Evolutionary conservation across 2,329 filamentous ascomycete species (phyloP).

Genomic region (Epichloe aotearoae): DNA sequence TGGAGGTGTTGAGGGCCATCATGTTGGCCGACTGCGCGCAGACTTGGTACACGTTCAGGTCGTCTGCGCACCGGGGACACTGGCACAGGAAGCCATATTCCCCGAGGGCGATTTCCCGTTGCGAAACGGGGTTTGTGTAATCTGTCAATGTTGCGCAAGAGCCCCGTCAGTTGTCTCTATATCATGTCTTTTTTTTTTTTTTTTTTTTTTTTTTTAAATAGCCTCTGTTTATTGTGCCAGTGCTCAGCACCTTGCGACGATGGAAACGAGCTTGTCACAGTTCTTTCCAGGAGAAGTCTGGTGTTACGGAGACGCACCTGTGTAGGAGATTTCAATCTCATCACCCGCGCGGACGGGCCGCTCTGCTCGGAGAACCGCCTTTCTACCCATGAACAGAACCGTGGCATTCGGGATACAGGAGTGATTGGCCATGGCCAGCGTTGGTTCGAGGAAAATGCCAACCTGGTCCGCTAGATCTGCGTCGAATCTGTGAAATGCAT

Average conservation of each 20-base stretch:
- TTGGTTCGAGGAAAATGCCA: slow-evolving; percentile 43
- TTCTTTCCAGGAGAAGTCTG: too few relatives aligned
- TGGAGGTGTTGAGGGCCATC: slow-evolving; percentile 28
- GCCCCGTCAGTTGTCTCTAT: too few relatives aligned
- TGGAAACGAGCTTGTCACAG: too few relatives aligned
- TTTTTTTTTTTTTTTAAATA: too few relatives aligned
- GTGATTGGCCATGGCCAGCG: slow-evolving; percentile 47
- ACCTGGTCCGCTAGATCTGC: slow-evolving; percentile 33
- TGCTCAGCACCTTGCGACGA: too few relatives aligned
- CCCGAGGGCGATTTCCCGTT: slow-evolving; percentile 28
- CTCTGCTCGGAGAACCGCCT: slow-evolving; percentile 37
- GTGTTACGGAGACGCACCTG: slow-evolving; percentile 28
- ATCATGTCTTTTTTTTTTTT: too few relatives aligned
- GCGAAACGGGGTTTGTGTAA: slow-evolving; percentile 29
- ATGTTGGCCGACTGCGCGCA: slow-evolving; percentile 26
- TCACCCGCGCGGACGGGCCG: slow-evolving; percentile 35
- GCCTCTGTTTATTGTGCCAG: too few relatives aligned
- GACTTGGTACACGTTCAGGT: slow-evolving; percentile 42
- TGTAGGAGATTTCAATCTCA: slow-evolving; percentile 49
- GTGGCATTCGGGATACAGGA: slow-evolving; percentile 48
- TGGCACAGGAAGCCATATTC: slow-evolving; percentile 40
- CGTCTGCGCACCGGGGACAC: slow-evolving; percentile 34
- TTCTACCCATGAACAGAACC: slow-evolving; percentile 40
- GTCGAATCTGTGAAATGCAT: slow-evolving; percentile 45
- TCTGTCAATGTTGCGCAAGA: slow-evolving; percentile 22